Percentiles rank a stretch among this genome's conserved stretches.
Evolutionary conservation across 768 basidiomycete genomes (phyloP).

Genomic region (Cytidiella melzeri): DNA sequence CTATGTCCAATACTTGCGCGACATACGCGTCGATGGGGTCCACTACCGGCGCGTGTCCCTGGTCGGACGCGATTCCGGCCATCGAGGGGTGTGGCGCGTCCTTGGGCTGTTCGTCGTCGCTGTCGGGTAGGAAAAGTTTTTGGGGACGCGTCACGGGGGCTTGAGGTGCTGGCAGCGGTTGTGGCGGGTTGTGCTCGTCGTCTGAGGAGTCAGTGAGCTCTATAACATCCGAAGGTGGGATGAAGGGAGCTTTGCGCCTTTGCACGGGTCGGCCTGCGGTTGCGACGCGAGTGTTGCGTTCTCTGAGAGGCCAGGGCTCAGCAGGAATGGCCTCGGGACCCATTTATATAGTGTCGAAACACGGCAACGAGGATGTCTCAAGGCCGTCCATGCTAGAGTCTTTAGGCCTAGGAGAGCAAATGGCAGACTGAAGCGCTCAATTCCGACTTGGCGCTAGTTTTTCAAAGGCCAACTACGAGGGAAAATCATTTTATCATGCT

Average conservation of each 20-base stretch:
- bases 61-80: background rate
- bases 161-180: constrained; percentile 3
- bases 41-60: background rate
- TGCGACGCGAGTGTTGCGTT: background rate
- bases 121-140: constrained; percentile 3
- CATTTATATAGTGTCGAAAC: too few species aligned
- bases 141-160: constrained; percentile 1
- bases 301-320: too few species aligned
- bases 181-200: constrained; percentile 20
- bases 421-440: too few species aligned
- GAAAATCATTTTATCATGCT: too few species aligned
- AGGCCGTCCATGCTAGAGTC: too few species aligned
- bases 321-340: too few species aligned
- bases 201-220: constrained; percentile 49
- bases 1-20: constrained; percentile 55
- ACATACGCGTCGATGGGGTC: constrained; percentile 23
- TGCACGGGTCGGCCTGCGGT: background rate
- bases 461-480: too few species aligned
- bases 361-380: too few species aligned
- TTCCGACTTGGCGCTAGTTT: too few species aligned
- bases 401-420: too few species aligned
- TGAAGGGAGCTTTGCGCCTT: background rate
- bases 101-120: background rate
- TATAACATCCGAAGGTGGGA: constrained; percentile 30
- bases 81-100: background rate